A percentile compares a stretch with the other conserved stretches of the same genome.
phyloP scores from a whole-genome alignment of 768 basidiomycete species.

The Mycena galopus region DNA sequence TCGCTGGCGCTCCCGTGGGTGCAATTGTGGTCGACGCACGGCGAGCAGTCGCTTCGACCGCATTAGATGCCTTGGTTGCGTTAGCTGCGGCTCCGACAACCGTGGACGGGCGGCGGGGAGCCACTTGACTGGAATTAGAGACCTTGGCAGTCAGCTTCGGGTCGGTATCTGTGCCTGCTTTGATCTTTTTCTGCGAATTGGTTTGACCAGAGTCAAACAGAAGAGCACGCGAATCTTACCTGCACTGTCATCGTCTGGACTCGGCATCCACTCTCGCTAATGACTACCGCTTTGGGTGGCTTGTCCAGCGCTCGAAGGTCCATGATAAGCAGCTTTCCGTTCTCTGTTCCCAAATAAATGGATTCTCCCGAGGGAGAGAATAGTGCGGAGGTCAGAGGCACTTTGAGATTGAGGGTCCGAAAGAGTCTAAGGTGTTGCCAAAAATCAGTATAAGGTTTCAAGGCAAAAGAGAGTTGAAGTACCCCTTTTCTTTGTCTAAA shows the following conservation, averaged over 20 bases:
- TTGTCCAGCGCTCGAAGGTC: conserved; percentile 78
- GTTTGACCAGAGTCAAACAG: background rate
- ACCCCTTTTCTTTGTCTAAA: conserved; percentile 83
- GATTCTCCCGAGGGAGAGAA: conserved; percentile 80
- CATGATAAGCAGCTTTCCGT: conserved; percentile 72
- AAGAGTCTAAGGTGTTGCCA: conserved; percentile 60
- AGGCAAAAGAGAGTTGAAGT: background rate
- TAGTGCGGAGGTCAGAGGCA: conserved; percentile 67
- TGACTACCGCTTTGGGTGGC: conserved; percentile 64
- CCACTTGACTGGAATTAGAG: background rate
- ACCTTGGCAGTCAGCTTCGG: conserved; percentile 37
- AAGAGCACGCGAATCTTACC: conserved; percentile 49
- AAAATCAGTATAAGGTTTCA: conserved; percentile 5
- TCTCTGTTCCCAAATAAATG: conserved; percentile 74
- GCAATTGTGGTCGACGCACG: conserved; percentile 5
- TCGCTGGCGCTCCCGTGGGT: background rate
- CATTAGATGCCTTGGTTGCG: conserved; percentile 28
- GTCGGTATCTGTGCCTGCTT: conserved; percentile 34
- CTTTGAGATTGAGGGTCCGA: conserved; percentile 67
- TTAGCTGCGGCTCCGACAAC: background rate
- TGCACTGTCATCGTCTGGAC: conserved; percentile 71
- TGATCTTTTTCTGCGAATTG: conserved; percentile 39
- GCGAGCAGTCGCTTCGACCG: conserved; percentile 17
- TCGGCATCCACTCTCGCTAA: conserved; percentile 62
- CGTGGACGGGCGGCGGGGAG: conserved; percentile 11